Evolutionary conservation across 331 rosid species (phyloP), one percentile per base, ranked within the genome.

Genomic region (Acacia concinna): DNA sequence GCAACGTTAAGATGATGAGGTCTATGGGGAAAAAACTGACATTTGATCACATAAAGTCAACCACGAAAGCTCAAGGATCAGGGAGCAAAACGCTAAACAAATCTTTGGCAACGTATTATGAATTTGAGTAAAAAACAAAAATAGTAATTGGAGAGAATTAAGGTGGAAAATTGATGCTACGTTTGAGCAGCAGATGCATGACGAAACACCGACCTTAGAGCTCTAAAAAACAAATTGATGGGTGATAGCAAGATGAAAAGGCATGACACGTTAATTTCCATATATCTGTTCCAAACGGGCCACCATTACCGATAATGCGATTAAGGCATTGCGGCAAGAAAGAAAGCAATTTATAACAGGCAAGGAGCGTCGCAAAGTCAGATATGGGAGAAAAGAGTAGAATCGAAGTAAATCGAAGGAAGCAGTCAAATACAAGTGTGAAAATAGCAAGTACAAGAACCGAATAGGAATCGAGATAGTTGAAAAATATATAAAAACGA

Each of bases 201-300:
- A 40, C 13, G 14, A 37, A 25, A 68, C 67, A 35, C 41, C 52
- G 31, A 34, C 10, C 37, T 56, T 37, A 25, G 30, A 52, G 52
- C 13, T 44, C 71, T 63, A 34, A 10, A 3, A 68, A n/a, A 78
- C 32, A 23, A 54, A 72, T 65, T 28, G 41, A 32, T 21, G 23
- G 34, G 31, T 71, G 46, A n/a, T 79, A 82, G 77, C 59, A 32
- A 77, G 84, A 82, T 79, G 74, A 83, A 27, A 30, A 51, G 46
- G 52, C 63, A 47, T 12, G 49, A 8, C 52, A 68, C 52, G 28
- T 47, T 76, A n/a, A n/a, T n/a, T n/a, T n/a, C n/a, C n/a, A n/a
- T 54, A 54, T 74, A 84, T 60, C 81, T 74, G 30, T 66, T 28
- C 54, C 34, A 72, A 82, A 38, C 67, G 49, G 31, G 30, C 32